phyloP scores from a whole-genome alignment of 495 filamentous ascomycete genomes.

The Penicillium roqueforti region DNA sequence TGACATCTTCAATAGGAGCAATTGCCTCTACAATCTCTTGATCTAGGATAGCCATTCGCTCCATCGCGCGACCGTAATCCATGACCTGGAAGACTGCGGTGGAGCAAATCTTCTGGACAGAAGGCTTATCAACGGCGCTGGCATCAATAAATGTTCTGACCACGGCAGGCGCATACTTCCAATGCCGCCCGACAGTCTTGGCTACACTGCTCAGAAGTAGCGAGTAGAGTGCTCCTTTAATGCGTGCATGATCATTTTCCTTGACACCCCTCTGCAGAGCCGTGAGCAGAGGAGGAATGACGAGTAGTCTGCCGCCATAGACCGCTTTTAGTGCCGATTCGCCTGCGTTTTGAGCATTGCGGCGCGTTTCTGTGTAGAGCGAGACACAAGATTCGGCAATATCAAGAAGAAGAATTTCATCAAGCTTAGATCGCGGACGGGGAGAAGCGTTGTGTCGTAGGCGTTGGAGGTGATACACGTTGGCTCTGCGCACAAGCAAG shows the following conservation, averaged over 20 bases:
- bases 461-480: slow-evolving; percentile 91
- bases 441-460: slow-evolving; percentile 88
- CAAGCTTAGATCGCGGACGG: slow-evolving; percentile 75
- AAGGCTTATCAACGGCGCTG: slow-evolving; percentile 84
- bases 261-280: slow-evolving; percentile 78
- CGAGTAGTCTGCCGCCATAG: slow-evolving; percentile 76
- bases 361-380: slow-evolving; percentile 90
- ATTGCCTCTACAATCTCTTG: slow-evolving; percentile 67
- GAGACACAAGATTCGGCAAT: slow-evolving; percentile 88
- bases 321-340: slow-evolving; percentile 93
- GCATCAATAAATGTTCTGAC: slow-evolving; percentile 87
- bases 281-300: slow-evolving; percentile 81
- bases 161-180: slow-evolving; percentile 83
- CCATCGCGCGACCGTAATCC: slow-evolving; percentile 82
- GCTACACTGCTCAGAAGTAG: slow-evolving; percentile 82
- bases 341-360: slow-evolving; percentile 84
- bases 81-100: slow-evolving; percentile 78
- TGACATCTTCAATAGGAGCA: slow-evolving; percentile 64
- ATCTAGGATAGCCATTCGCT: slow-evolving; percentile 83
- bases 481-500: slow-evolving; percentile 80
- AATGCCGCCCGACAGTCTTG: slow-evolving; percentile 83
- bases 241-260: slow-evolving; percentile 75
- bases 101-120: slow-evolving; percentile 84
- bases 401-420: slow-evolving; percentile 78
- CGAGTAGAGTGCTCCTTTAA: slow-evolving; percentile 91